Percentiles rank a stretch among this genome's conserved stretches.
These are phyloP conservation scores for Aegilops sharonensis DNA, from an alignment of 176 grass and related monocot genomes.

Conservation along the genomic window DNA sequence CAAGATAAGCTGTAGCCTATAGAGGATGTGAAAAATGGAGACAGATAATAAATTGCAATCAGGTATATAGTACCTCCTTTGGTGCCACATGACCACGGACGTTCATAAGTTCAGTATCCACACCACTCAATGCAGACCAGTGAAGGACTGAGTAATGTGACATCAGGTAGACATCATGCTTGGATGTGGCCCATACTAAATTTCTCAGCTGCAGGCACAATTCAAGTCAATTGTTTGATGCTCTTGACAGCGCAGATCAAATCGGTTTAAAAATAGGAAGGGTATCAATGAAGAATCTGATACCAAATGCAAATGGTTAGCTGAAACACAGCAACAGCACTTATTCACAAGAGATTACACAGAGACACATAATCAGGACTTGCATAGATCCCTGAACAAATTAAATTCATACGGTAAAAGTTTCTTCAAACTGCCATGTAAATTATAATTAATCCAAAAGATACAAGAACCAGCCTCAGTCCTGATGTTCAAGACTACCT, in stretches of 20 bases:
- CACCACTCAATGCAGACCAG: slow-evolving; percentile 64
- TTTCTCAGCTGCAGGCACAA: slow-evolving; percentile 67
- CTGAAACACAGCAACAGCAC: slow-evolving; percentile 19
- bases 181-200: slow-evolving; percentile 84
- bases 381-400: neutral
- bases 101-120: slow-evolving; percentile 63
- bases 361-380: slow-evolving; percentile 7
- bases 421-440: neutral
- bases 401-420: neutral
- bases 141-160: slow-evolving; percentile 64
- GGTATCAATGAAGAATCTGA: neutral
- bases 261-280: neutral
- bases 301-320: neutral
- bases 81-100: slow-evolving; percentile 63
- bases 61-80: slow-evolving; percentile 45
- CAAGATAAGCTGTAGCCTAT: neutral
- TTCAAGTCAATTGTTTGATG: slow-evolving; percentile 10
- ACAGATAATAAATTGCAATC: neutral
- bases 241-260: neutral
- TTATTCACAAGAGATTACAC: slow-evolving; percentile 9
- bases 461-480: neutral
- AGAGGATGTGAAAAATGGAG: neutral
- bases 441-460: slow-evolving; percentile 12
- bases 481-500: neutral
- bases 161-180: slow-evolving; percentile 68